Base-by-base conservation (phyloP, 2,329 filamentous ascomycete species). In the Myriosclerotinia scirpicola region DNA sequence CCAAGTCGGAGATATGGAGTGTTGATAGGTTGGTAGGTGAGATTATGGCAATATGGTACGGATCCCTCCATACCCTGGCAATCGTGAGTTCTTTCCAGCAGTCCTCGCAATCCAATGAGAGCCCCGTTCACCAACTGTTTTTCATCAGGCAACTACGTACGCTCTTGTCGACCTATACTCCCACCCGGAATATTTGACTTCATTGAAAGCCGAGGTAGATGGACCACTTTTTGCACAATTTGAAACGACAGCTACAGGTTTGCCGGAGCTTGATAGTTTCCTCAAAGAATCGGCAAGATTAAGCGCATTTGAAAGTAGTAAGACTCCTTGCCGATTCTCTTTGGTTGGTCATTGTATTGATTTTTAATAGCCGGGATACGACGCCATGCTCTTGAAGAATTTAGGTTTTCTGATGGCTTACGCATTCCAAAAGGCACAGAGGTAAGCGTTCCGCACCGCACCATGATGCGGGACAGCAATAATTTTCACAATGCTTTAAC, bases 31-130 rank as follows among this genome's bases (percentile, higher is more conserved):
- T 50, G 46, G 46, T 50, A 26, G 46, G 46, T 50, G 46, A 50
- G 20, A 50, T 50, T 50, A 50, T 50, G 46, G 46, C 46, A 50
- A 50, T 50, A 50, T 50, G 46, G 46, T 50, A 50, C 11, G 46
- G 46, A 50, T 50, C 46, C n/a, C 46, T 50, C 46, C 46, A 50
- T 22, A 50, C 46, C n/a, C n/a, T 50, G 9, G 46, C 46, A 4
- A 50, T 50, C 12, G 46, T 50, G 26, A 50, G 46, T 50, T 50
- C 3, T 11, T 11, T 50, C n/a, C 14, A 26, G 9, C n/a, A 50
- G n/a, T n/a, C n/a, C 8, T 50, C 46, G n/a, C 46, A 14, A 22
- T 11, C 46, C 46, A 22, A 50, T 26, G n/a, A 26, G n/a, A 50
- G 11, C 9, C 9, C 11, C 46, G 5, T 12, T n/a, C 46, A 26